Evolutionary conservation across 805 yeast species (phyloP), one percentile per base, ranked within the genome.

Genomic region (Nakazawaea ishiwadae): DNA sequence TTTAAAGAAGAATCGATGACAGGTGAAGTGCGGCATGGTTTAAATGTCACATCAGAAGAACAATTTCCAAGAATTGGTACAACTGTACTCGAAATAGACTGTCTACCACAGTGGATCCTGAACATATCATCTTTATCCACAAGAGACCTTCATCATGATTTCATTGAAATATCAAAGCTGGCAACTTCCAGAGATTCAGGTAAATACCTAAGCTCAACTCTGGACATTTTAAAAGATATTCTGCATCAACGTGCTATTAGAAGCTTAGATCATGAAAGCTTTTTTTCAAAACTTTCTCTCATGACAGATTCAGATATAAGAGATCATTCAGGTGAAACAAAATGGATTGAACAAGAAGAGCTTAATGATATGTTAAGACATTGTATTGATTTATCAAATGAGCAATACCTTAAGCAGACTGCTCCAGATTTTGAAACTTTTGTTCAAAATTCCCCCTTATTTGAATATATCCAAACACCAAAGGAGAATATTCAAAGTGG

Each of bases 61-160:
- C 44, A 36, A 3, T 70, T 63, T 44, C 71, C 74, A 1, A 62
- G 95, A 44, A 73, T 79, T 40, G 84, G 89, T 0, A 66, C 76
- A 44, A 68, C 82, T 4, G 61, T 80, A 8, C 54, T 88, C 4
- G 98, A 91, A 55, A 53, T 89, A 11, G 97, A 91, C 56, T 62
- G 82, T 1, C 50, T 68, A 5, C 80, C 88, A 0, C 69, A 64
- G n/a, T 62, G 71, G 56, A 82, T 91, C 10, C 24, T 61, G 7
- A 89, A 90, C 54, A 60, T 89, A 18, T 40, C 51, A 1, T 62
- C 61, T 0, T 35, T 81, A 8, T 51, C 49, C 4, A 71, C 69
- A 43, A 53, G 79, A 24, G 63, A 72, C 39, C 48, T 77, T 4
- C 89, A 83, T 53, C 58, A 68, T 42, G 66, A 69, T 39, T 73